Conservation (phyloP, 2,329 filamentous ascomycete species). For the Metarhizium rileyi region DNA sequence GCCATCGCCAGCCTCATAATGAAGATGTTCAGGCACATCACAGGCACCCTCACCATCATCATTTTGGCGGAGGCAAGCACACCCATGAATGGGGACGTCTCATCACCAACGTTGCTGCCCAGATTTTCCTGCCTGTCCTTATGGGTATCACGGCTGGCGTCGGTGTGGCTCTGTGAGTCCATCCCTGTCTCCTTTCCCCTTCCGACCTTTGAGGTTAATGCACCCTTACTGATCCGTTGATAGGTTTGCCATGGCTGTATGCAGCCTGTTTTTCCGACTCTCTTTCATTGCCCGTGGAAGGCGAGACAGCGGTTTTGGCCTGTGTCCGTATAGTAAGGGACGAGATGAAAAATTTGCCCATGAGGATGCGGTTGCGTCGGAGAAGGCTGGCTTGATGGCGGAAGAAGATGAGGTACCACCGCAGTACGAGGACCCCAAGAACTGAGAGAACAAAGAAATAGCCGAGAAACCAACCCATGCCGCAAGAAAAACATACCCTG, state of each 20-base stretch:
- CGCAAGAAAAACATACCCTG: too few species aligned
- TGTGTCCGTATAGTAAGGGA: conserved; percentile 6
- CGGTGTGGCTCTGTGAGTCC: conserved; percentile 51
- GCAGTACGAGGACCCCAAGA: conserved; percentile 16
- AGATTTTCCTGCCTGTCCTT: conserved; percentile 57
- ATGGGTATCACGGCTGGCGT: conserved; percentile 62
- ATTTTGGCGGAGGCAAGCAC: conserved; percentile 14
- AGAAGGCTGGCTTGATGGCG: conserved; percentile 42
- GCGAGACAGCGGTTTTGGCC: conserved; percentile 6
- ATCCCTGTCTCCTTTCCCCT: neutral
- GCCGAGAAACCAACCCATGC: too few species aligned
- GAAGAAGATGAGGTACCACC: conserved; percentile 20
- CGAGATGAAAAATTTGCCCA: neutral
- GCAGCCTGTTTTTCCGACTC: conserved; percentile 47
- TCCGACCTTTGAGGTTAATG: neutral
- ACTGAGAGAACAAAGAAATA: conserved; percentile 7
- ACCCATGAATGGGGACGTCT: conserved; percentile 32
- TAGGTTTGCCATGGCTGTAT: conserved; percentile 55
- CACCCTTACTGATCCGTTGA: conserved; percentile 16
- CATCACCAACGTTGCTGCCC: conserved; percentile 45
- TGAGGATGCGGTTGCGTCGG: conserved; percentile 23
- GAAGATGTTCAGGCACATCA: conserved; percentile 8
- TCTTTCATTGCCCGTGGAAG: conserved; percentile 38
- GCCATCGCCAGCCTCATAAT: conserved; percentile 12
- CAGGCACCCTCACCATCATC: conserved; percentile 8